These are phyloP conservation scores for Pythium aristosporum DNA, from an alignment of 352 stramenopile species.

Conservation along the genomic window DNA sequence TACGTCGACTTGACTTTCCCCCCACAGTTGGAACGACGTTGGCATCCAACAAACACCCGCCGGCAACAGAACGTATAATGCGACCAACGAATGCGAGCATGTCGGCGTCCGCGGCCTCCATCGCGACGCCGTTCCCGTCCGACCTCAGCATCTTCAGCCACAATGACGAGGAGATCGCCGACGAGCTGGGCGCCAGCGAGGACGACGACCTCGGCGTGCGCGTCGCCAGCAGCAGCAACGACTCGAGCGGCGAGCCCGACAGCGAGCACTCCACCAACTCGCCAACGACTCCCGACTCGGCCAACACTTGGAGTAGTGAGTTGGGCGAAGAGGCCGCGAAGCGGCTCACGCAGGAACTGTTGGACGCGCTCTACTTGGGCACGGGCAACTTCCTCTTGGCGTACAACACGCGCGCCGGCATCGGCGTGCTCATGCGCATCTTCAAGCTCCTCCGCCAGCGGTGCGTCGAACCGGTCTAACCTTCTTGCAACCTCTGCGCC, in stretches of 20 bases:
- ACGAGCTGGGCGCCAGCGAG: constrained; percentile 17
- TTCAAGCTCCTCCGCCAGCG: constrained; percentile 62
- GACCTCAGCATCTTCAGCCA: constrained; percentile 41
- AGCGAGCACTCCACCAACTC: constrained; percentile 1
- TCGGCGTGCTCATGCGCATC: constrained; percentile 68
- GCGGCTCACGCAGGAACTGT: constrained; percentile 48
- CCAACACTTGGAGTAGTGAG: neutral
- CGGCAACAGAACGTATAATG: neutral
- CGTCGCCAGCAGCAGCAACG: constrained; percentile 5
- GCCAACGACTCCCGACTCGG: neutral
- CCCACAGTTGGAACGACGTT: neutral
- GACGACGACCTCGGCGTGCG: constrained; percentile 10
- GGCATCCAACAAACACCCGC: neutral
- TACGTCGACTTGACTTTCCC: neutral
- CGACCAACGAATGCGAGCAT: neutral
- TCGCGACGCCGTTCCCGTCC: constrained; percentile 33
- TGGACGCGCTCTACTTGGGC: constrained; percentile 69
- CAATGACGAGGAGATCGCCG: constrained; percentile 25
- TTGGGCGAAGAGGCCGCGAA: neutral
- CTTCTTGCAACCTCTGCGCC: neutral
- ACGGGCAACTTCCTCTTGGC: constrained; percentile 85
- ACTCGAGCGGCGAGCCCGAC: constrained; percentile 24
- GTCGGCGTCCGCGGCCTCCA: neutral
- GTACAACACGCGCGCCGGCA: constrained; percentile 86
- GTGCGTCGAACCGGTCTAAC: constrained; percentile 26